Evolutionary conservation across 2,329 filamentous ascomycete species (phyloP).

Genomic region (Botrytis fabae): DNA sequence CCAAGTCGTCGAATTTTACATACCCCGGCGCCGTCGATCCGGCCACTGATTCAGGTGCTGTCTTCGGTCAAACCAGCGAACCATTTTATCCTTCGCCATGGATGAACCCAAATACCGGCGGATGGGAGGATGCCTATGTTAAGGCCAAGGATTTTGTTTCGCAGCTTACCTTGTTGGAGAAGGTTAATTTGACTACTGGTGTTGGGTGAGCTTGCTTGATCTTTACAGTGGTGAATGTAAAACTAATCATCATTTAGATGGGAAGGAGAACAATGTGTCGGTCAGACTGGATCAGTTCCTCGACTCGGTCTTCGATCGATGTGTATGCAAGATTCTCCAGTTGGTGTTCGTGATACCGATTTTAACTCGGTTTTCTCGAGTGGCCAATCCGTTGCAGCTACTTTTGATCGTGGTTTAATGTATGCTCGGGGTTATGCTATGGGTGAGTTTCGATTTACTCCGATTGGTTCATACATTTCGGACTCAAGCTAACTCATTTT

Average conservation of each 20-base stretch:
- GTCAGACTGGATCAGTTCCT: slow-evolving; percentile 37
- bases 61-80: slow-evolving; percentile 19
- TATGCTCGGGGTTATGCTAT: slow-evolving; percentile 50
- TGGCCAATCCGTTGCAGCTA: slow-evolving; percentile 68
- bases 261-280: slow-evolving; percentile 39
- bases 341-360: slow-evolving; percentile 53
- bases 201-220: slow-evolving; percentile 42
- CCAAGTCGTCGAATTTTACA: not conserved
- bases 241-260: slow-evolving; percentile 21
- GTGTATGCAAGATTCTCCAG: slow-evolving; percentile 41
- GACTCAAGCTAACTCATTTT: not conserved
- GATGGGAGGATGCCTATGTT: slow-evolving; percentile 69
- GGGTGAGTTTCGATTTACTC: slow-evolving; percentile 38
- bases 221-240: not conserved
- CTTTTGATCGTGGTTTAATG: slow-evolving; percentile 66
- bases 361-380: slow-evolving; percentile 69
- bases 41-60: not conserved
- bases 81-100: slow-evolving; percentile 25
- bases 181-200: slow-evolving; percentile 93
- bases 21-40: slow-evolving; percentile 16
- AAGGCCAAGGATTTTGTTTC: slow-evolving; percentile 69
- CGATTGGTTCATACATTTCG: not conserved
- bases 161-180: slow-evolving; percentile 76
- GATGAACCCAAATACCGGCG: slow-evolving; percentile 24
- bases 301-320: slow-evolving; percentile 40